These are phyloP conservation scores for Benincasa hispida DNA, from an alignment of 306 rosid species.

Conservation along the genomic window DNA sequence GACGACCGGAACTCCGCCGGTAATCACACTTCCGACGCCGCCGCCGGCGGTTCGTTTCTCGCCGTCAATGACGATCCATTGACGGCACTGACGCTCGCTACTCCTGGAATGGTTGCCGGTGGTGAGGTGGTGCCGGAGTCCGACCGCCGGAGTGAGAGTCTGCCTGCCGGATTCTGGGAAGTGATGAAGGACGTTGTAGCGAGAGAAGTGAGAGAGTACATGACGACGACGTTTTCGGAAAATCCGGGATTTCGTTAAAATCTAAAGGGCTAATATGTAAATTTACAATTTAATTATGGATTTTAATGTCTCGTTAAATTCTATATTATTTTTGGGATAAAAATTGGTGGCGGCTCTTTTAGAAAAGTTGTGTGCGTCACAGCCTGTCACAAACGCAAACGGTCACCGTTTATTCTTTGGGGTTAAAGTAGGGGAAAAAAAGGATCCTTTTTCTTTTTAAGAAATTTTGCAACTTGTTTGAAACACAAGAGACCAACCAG, in stretches of 20 bases:
- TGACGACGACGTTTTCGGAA: constrained; percentile 48
- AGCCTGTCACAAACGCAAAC: constrained; percentile 13
- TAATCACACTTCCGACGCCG: not conserved
- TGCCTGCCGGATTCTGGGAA: constrained; percentile 74
- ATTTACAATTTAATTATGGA: not conserved
- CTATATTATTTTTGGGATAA: not conserved
- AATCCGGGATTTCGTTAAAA: constrained; percentile 29
- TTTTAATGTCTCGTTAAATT: not conserved
- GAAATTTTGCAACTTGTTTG: not conserved
- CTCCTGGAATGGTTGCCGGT: constrained; percentile 40
- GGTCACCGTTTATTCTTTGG: not conserved
- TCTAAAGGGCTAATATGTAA: not conserved
- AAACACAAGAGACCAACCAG: not conserved
- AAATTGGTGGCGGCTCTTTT: not conserved
- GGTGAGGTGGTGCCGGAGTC: not conserved
- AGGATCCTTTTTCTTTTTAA: not conserved
- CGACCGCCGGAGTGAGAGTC: constrained; percentile 16
- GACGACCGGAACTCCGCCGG: constrained; percentile 6
- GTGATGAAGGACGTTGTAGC: constrained; percentile 75
- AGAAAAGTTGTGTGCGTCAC: constrained; percentile 10
- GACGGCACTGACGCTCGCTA: constrained; percentile 85
- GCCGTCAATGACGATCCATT: constrained; percentile 46
- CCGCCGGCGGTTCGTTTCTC: not conserved
- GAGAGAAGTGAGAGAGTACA: constrained; percentile 74
- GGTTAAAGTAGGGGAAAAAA: not conserved